Evolutionary conservation across 1,139 yeast genomes (phyloP).

Genomic region (Geotrichum fermentans): DNA sequence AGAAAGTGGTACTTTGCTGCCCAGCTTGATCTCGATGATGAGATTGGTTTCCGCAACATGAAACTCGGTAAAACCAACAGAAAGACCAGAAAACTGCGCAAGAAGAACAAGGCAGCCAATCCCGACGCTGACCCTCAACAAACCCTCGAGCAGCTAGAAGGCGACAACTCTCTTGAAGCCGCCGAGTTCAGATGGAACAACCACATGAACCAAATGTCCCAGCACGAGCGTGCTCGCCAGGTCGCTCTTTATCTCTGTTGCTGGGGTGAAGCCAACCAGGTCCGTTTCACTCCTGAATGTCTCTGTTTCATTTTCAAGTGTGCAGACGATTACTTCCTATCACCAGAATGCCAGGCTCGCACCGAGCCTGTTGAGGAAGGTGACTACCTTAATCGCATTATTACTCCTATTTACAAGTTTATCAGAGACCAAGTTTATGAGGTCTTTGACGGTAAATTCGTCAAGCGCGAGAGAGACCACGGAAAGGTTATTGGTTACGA

Average conservation of each 20-base stretch:
- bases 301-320: constrained; percentile 90
- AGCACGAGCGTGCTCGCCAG: constrained; percentile 83
- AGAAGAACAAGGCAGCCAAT: constrained; percentile 58
- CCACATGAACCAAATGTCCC: constrained; percentile 63
- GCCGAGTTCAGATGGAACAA: constrained; percentile 83
- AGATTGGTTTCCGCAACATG: constrained; percentile 75
- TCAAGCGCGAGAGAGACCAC: constrained; percentile 96
- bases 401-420: constrained; percentile 87
- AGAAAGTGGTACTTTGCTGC: constrained; percentile 97
- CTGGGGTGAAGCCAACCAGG: constrained; percentile 99
- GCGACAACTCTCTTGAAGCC: constrained; percentile 74
- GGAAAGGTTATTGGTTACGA: constrained; percentile 93
- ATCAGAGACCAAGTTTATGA: constrained; percentile 94
- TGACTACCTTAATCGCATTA: constrained; percentile 84
- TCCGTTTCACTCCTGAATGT: constrained; percentile 90
- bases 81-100: constrained; percentile 51
- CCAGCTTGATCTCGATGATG: constrained; percentile 78
- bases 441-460: constrained; percentile 88
- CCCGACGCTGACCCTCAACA: constrained; percentile 44
- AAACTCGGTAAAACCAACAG: constrained; percentile 63
- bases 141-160: constrained; percentile 76
- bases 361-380: constrained; percentile 86
- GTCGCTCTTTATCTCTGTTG: constrained; percentile 80
- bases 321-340: constrained; percentile 79
- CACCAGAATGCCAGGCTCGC: constrained; percentile 83